Percentiles rank a stretch among this genome's conserved stretches.
Conservation (phyloP, 2,329 filamentous ascomycete species). For the Colletotrichum higginsianum region DNA sequence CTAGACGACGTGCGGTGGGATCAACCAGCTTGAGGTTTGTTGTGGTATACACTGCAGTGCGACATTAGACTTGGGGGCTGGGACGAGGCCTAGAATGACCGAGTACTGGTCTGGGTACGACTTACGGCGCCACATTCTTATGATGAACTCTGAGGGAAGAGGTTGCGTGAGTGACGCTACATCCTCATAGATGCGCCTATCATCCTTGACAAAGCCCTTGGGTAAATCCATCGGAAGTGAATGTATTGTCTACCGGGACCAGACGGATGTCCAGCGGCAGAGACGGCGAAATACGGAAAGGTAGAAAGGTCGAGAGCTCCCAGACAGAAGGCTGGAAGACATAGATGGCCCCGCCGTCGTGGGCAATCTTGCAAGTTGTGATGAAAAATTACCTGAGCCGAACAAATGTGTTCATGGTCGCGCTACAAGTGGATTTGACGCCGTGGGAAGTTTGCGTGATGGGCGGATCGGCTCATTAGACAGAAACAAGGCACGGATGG, state of each 20-base stretch:
- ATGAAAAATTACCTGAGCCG: conserved; percentile 38
- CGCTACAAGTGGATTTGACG: conserved; percentile 25
- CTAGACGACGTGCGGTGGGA: conserved; percentile 73
- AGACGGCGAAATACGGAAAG: conserved; percentile 24
- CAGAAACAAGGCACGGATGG: conserved; percentile 18
- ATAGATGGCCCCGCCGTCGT: conserved; percentile 39
- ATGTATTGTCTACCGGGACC: conserved; percentile 37
- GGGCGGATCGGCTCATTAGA: not conserved
- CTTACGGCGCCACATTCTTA: conserved; percentile 43
- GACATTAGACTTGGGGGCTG: conserved; percentile 18
- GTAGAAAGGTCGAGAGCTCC: conserved; percentile 18
- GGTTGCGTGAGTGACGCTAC: conserved; percentile 40
- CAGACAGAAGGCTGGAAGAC: conserved; percentile 18
- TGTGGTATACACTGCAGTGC: conserved; percentile 69
- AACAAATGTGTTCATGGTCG: conserved; percentile 36
- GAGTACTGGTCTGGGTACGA: conserved; percentile 10
- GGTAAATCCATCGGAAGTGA: conserved; percentile 43
- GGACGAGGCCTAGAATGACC: not conserved
- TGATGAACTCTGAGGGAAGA: conserved; percentile 41
- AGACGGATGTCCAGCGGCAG: conserved; percentile 31
- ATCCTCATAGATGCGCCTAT: conserved; percentile 42
- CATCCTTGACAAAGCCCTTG: conserved; percentile 43
- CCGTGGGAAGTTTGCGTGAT: conserved; percentile 19
- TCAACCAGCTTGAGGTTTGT: conserved; percentile 72
- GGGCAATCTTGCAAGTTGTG: conserved; percentile 38